These are phyloP conservation scores for Flueggea neowawraea DNA, from an alignment of 441 rosid species.

Conservation along the genomic window DNA sequence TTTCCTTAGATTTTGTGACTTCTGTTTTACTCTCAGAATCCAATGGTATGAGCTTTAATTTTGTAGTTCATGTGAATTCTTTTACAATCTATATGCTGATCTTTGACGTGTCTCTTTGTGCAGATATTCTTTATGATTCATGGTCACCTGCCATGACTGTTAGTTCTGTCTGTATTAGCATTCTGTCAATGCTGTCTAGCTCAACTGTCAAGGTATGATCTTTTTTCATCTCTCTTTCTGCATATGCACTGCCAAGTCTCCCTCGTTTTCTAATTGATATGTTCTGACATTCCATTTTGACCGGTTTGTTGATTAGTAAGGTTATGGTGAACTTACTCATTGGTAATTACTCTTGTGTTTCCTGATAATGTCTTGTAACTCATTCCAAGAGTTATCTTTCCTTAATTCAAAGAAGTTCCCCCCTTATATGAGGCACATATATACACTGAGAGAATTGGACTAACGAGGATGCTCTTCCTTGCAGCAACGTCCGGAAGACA, in stretches of 20 bases:
- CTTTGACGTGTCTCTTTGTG: not conserved
- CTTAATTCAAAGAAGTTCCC: too few relatives aligned
- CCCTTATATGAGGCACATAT: not conserved
- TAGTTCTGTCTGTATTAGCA: slow-evolving; percentile 97
- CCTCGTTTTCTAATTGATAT: slow-evolving; percentile 1
- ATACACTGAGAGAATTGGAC: not conserved
- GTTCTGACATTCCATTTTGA: too few relatives aligned
- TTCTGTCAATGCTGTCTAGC: slow-evolving; percentile 99
- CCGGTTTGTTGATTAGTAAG: too few relatives aligned
- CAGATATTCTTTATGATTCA: slow-evolving; percentile 97
- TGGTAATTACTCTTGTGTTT: too few relatives aligned
- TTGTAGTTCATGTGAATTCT: too few relatives aligned
- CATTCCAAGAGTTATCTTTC: too few relatives aligned
- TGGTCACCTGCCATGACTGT: slow-evolving; percentile 99
- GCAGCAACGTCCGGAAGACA: slow-evolving; percentile 99
- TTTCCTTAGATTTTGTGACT: too few relatives aligned
- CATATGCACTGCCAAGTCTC: not conserved
- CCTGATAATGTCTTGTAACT: too few relatives aligned
- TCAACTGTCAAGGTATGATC: slow-evolving; percentile 77
- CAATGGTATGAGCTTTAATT: too few relatives aligned
- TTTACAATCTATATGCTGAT: too few relatives aligned
- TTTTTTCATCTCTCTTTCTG: slow-evolving; percentile 1
- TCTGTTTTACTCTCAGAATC: too few relatives aligned
- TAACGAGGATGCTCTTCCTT: slow-evolving; percentile 20
- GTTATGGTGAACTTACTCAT: too few relatives aligned